Evolutionary conservation across 805 yeast genomes (phyloP), one percentile per base, ranked within the genome.

Genomic region (Candida incommunis): DNA sequence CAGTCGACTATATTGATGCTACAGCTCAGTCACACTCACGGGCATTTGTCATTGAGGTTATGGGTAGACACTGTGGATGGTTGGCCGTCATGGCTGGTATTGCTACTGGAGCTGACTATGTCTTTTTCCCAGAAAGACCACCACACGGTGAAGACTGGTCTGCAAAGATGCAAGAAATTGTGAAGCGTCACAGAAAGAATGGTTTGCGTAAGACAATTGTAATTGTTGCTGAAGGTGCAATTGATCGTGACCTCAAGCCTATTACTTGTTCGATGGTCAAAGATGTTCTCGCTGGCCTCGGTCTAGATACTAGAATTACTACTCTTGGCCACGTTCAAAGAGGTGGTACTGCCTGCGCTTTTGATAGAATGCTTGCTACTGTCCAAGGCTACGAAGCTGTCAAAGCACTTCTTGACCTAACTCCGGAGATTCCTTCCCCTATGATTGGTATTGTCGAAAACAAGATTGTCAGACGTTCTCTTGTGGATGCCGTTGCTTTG

Each of bases 41-140:
- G 59, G 98, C 98, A 4, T 92, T 92, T 62, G 96, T 92, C 40
- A 83, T 92, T 48, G 98, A 92, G 63, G 98, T 92, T 35, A 92
- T 92, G 98, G 98, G 98, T 50, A 78, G 98, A 60, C 96, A 92
- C 64, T 92, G 98, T 71, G 98, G 98, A 51, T 92, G 98, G 98
- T 74, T 92, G 55, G 97, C 94, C 1, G 69, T 92, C 54, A 88
- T 87, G 92, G 94, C 98, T 3, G 98, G 97, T 59, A 80, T 90
- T 50, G 87, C 97, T 40, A 85, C 96, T 23, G 83, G 92, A 56
- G 97, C 98, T 2, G 98, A 92, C 66, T 87, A 78, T 62, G 82
- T 87, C 48, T 80, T 92, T 56, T 82, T 92, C 52, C 98, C 98
- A 26, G 98, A 92, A 67, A 78, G 80, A 64, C 96, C 98, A 3